Percentiles rank a stretch among this genome's conserved stretches.
Evolutionary conservation across 495 filamentous ascomycete genomes (phyloP).

Genomic region (Bathelium albidoporum): DNA sequence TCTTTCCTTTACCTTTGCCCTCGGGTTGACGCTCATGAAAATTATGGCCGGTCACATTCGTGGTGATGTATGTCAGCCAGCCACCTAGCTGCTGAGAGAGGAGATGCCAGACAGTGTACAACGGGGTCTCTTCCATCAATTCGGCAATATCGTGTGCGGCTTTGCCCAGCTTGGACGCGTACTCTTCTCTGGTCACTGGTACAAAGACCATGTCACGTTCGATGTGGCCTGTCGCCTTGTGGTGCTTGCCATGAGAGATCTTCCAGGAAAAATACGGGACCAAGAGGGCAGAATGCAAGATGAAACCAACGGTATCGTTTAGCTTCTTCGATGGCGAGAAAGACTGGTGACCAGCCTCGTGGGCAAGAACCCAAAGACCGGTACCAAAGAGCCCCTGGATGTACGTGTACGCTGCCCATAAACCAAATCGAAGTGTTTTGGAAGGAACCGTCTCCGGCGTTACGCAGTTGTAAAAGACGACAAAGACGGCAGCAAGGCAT

Average conservation of each 20-base stretch:
- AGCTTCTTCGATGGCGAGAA: constrained; percentile 53
- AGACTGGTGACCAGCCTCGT: constrained; percentile 75
- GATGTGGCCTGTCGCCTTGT: constrained; percentile 88
- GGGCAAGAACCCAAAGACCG: constrained; percentile 74
- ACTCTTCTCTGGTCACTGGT: constrained; percentile 70
- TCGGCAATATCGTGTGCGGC: constrained; percentile 71
- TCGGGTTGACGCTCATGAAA: constrained; percentile 69
- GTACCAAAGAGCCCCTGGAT: constrained; percentile 69
- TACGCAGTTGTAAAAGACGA: constrained; percentile 54
- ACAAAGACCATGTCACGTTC: constrained; percentile 97
- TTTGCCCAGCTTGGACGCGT: constrained; percentile 58
- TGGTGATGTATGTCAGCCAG: constrained; percentile 76
- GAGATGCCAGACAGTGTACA: constrained; percentile 61
- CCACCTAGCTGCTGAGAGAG: constrained; percentile 78
- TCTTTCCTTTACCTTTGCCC: constrained; percentile 65
- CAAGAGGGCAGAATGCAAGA: constrained; percentile 52
- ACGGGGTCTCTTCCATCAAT: constrained; percentile 88
- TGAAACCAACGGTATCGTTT: constrained; percentile 59
- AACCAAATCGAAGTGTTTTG: constrained; percentile 37
- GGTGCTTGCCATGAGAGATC: constrained; percentile 62
- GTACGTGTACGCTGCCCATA: constrained; percentile 62
- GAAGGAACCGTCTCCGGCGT: constrained; percentile 44
- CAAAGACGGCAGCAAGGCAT: constrained; percentile 53
- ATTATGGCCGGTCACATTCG: constrained; percentile 92
- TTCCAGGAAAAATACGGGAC: constrained; percentile 72